Conservation (phyloP, 495 filamentous ascomycete genomes). For the Arthonia radiata region DNA sequence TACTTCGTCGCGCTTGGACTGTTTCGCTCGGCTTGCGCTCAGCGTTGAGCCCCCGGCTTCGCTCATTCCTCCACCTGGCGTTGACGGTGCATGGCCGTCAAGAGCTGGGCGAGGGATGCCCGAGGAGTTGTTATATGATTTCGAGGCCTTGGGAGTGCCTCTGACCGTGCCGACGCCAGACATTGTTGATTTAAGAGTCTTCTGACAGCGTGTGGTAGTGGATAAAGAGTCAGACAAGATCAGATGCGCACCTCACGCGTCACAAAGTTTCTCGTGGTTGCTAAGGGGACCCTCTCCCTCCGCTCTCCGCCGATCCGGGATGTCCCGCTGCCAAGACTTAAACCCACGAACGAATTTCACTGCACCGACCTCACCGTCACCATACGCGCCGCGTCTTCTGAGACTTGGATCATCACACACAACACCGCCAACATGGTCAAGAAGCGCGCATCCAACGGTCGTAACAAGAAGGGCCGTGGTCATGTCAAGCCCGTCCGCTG, state of each 20-base stretch:
- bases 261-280: no score
- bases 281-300: no score
- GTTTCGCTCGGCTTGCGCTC: conserved; percentile 76
- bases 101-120: conserved; percentile 66
- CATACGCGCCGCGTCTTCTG: no score
- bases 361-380: no score
- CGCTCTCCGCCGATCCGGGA: no score
- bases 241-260: no score
- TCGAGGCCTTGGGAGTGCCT: not conserved
- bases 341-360: no score
- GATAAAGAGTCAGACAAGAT: no score
- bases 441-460: conserved; percentile 98
- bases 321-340: no score
- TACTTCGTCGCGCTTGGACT: conserved; percentile 96
- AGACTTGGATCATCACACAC: no score
- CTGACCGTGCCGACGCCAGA: not conserved
- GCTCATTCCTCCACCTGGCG: conserved; percentile 30
- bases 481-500: conserved; percentile 99
- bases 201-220: no score
- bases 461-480: conserved; percentile 99
- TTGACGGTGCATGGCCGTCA: conserved; percentile 28
- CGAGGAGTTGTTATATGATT: conserved; percentile 38
- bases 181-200: no score
- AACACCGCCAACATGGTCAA: conserved; percentile 95
- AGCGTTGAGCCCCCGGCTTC: conserved; percentile 50